Base-by-base conservation (phyloP, 169 alveolate genomes). In the Plasmodium knowlesi region DNA sequence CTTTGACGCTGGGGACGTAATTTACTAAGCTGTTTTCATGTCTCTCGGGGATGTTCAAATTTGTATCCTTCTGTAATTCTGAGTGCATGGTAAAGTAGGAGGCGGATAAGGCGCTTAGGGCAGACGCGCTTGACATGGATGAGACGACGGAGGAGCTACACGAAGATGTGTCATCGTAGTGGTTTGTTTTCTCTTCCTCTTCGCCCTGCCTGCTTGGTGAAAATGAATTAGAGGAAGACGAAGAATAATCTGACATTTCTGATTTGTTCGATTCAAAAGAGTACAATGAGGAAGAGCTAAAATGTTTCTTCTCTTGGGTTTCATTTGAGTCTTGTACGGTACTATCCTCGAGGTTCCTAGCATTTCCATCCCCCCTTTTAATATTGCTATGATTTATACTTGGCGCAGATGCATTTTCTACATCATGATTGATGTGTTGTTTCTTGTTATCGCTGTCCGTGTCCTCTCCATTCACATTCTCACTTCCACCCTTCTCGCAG, bases 101-200 rank as follows among this genome's bases (percentile, higher is more conserved):
- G 12, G 67, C 16, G 8, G 93, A 86, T 28, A 86, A n/a, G 22
- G 86, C 76, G 43, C 93, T 86, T 76, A 74, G 22, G 41, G 61
- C 37, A 4, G 93, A 86, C 16, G 78, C 80, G 30, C 70, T 76
- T 3, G 93, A 86, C 34, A 70, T 19, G 30, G 82, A 39, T 1
- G 92, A 84, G 34, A 32, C 74, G n/a, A 76, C 85, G 5, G 93
- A 74, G 25, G 76, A 74, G 30, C 28, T 3, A 30, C 67, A 76
- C 0, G 84, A 86, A 8, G 81, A 50, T 22, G 53, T 1, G 30
- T n/a, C 76, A 28, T 34, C 10, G 34, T 76, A 72, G 9, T 25
- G 6, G 16, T 67, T 28, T 67, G 1, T 67, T 67, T 67, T 10
- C 37, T 19, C 76, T 67, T 25, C 76, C 16, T 67, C 39, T 25